Evolutionary conservation across 2,329 filamentous ascomycete genomes (phyloP).

Genomic region (Chrysoporthe deuterocubensis): DNA sequence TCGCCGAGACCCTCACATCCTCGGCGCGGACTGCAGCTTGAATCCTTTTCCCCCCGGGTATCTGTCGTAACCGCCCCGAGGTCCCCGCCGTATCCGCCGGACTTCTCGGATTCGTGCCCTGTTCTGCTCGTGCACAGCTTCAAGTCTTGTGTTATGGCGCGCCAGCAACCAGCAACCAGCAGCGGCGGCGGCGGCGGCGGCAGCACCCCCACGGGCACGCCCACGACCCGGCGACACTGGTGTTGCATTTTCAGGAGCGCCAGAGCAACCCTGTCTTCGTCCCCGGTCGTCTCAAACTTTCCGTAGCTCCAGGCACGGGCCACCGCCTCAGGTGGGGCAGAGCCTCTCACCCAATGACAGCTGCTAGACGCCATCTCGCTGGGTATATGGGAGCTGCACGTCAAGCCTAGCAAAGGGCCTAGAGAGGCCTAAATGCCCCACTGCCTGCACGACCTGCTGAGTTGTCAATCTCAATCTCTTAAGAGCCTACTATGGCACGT

Average conservation of each 20-base stretch:
- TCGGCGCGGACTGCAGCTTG: background rate
- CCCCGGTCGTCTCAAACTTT: background rate
- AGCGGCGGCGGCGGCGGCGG: too few relatives aligned
- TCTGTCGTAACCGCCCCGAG: background rate
- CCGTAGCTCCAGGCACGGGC: background rate
- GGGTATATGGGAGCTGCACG: slow-evolving; percentile 2
- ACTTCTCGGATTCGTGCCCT: too few relatives aligned
- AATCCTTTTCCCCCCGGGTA: background rate
- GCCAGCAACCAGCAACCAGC: too few relatives aligned
- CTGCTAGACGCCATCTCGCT: background rate
- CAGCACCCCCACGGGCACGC: background rate
- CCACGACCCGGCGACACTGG: background rate
- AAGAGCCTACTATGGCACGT: too few relatives aligned
- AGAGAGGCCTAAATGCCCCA: background rate
- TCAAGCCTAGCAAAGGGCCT: background rate
- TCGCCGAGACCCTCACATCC: background rate
- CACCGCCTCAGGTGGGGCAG: slow-evolving; percentile 14
- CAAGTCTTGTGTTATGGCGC: too few relatives aligned
- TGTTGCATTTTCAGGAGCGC: slow-evolving; percentile 3
- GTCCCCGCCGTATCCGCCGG: too few relatives aligned
- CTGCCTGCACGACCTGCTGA: slow-evolving; percentile 3
- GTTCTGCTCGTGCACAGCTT: too few relatives aligned
- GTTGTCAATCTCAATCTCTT: background rate
- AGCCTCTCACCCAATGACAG: slow-evolving; percentile 1
- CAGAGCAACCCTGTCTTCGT: background rate